phyloP scores from a whole-genome alignment of 225 moss, liverwort and hornwort genomes.

The Sphagnum contortum region DNA sequence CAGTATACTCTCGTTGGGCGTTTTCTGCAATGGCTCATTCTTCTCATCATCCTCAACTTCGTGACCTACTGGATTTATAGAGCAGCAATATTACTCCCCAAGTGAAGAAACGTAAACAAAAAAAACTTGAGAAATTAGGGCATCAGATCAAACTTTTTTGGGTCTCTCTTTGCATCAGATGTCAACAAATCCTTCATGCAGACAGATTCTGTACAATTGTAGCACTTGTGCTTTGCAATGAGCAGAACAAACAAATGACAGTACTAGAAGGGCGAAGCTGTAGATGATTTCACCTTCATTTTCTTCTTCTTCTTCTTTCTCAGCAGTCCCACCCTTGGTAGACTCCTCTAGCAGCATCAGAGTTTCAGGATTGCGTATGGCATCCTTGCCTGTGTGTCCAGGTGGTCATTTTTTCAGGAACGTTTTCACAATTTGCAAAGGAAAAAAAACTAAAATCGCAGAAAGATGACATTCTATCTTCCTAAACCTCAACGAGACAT shows the following conservation, averaged over 20 bases:
- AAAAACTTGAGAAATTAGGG: neutral
- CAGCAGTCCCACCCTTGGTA: neutral
- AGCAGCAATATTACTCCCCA: constrained; percentile 21
- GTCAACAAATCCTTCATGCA: neutral
- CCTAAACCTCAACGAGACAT: neutral
- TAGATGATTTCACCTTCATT: constrained; percentile 15
- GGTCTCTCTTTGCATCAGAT: no score
- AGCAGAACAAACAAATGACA: constrained; percentile 3
- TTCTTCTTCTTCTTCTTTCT: constrained; percentile 18
- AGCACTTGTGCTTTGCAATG: neutral
- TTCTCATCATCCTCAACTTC: constrained; percentile 10
- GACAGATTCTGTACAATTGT: neutral
- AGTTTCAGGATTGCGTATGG: constrained; percentile 46
- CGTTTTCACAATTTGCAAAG: neutral
- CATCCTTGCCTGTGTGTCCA: constrained; percentile 24
- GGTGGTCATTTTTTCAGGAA: neutral
- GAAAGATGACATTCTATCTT: neutral
- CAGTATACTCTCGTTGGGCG: constrained; percentile 15
- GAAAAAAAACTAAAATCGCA: neutral
- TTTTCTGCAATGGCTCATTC: constrained; percentile 28
- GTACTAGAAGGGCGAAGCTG: neutral
- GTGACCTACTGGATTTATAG: neutral
- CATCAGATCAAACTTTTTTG: no score
- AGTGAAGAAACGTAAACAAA: neutral
- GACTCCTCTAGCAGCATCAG: constrained; percentile 32